Evolutionary conservation across 2,329 filamentous ascomycete species (phyloP).

Genomic region (Fusarium compactum): DNA sequence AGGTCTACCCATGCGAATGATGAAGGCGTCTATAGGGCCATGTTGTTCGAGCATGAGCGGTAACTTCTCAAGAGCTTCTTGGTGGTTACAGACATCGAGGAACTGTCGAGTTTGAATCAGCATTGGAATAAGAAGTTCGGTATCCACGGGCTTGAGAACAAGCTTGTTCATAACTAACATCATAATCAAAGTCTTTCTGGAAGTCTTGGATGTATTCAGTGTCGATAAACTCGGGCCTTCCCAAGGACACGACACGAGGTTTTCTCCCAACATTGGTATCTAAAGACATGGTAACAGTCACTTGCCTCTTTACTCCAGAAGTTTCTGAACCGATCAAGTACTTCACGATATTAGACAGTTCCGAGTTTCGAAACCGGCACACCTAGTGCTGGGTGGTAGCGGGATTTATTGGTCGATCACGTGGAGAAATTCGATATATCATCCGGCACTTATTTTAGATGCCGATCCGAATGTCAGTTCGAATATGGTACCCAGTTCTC

Average conservation of each 20-base stretch:
- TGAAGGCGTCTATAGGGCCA: conserved; percentile 61
- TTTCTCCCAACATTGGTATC: conserved; percentile 36
- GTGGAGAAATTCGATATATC: not conserved
- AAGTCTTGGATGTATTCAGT: conserved; percentile 57
- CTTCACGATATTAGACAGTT: not conserved
- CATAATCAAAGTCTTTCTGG: conserved; percentile 54
- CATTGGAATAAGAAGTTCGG: too few species aligned
- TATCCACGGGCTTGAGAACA: not conserved
- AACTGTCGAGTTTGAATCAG: conserved; percentile 18
- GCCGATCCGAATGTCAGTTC: not conserved
- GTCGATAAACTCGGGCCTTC: conserved; percentile 54
- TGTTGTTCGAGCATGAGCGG: conserved; percentile 51
- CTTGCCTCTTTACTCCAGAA: accelerated
- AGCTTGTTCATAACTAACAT: conserved; percentile 39
- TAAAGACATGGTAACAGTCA: not conserved
- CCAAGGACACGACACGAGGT: conserved; percentile 58
- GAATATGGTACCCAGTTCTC: not conserved
- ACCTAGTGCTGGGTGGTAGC: too few species aligned
- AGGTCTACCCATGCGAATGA: conserved; percentile 63
- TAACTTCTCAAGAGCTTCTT: conserved; percentile 52
- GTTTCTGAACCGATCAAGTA: accelerated
- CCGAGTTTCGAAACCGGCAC: too few species aligned
- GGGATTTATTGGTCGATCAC: not conserved
- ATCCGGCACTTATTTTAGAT: not conserved
- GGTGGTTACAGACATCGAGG: conserved; percentile 53